Evolutionary conservation across 2,329 filamentous ascomycete species (phyloP), one percentile per base, ranked within the genome.

Genomic region (Claviceps pazoutovae): DNA sequence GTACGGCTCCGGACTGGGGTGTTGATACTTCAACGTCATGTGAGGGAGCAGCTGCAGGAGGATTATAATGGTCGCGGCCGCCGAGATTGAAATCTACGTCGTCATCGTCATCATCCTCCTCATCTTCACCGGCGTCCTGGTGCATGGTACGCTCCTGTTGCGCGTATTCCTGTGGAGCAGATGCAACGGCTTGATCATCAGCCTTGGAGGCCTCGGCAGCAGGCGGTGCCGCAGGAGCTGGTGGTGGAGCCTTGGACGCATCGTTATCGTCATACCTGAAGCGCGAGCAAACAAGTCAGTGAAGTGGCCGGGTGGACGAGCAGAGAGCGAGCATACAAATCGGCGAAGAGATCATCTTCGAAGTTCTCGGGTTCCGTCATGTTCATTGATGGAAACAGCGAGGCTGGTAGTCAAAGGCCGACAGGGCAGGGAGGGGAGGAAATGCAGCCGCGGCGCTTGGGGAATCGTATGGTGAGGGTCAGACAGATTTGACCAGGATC

Each of bases 341-440:
- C 90, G 62, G 89, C 89, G 69, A 95, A 95, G 70, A 95, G 86
- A 76, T 95, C 89, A 64, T 95, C 90, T 60, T 95, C 89, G 59
- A 88, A 83, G 59, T 87, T 86, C 63, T 90, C 86, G 50, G 78
- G 74, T 62, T 93, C 88, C 47, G 86, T 81, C 87, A 91, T 93
- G 61, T 57, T 30, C 14, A 36, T 16, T 26, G 34, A 16, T 21
- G 38, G 14, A 34, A 16, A 21, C 11, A n/a, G 48, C 26, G 26
- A 34, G 17, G 26, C 39, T 49, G n/a, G 39, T 30, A 37, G n/a
- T 21, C 39, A 36, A 23, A 23, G 39, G n/a, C 17, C 38, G 3
- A 34, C 9, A 11, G 9, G 11, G 30, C 9, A 34, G 30, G 9
- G 1, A 34, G 11, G 30, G 30, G 41, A 26, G 13, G 42, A 19